Evolutionary conservation across 306 rosid species (phyloP).

Genomic region (Trichosanthes cucumerina): DNA sequence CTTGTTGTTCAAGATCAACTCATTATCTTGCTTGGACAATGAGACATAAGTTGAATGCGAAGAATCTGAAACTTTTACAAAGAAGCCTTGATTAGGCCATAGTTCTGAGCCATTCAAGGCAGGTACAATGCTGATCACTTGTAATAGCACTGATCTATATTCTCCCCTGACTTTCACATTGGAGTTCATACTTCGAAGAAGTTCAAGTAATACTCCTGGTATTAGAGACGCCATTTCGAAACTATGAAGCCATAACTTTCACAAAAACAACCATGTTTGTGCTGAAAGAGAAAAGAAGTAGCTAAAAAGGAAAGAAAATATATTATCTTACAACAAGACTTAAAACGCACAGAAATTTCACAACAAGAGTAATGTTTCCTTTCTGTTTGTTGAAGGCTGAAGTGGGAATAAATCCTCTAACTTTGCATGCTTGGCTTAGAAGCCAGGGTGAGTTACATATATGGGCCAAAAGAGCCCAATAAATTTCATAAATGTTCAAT

Average conservation of each 20-base stretch:
- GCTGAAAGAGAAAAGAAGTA: background rate
- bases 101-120: constrained; percentile 69
- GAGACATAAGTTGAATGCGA: constrained; percentile 80
- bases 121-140: constrained; percentile 78
- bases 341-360: background rate
- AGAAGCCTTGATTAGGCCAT: constrained; percentile 90
- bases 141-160: constrained; percentile 69
- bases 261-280: background rate
- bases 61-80: constrained; percentile 78
- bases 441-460: too few relatives aligned
- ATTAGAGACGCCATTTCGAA: constrained; percentile 62
- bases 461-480: too few relatives aligned
- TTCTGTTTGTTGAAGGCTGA: background rate
- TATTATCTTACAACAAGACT: background rate
- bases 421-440: constrained; percentile 55
- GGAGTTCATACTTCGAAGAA: constrained; percentile 61
- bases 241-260: constrained; percentile 9
- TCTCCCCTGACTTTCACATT: constrained; percentile 65
- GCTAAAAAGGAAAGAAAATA: background rate
- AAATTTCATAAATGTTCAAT: too few relatives aligned
- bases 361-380: background rate
- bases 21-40: constrained; percentile 66
- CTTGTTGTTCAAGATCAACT: constrained; percentile 69
- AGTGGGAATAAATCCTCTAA: constrained; percentile 17
- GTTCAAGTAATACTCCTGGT: constrained; percentile 77